Base-by-base conservation (phyloP, 148 eudicot genomes). In the Amaranthus cruentus region DNA sequence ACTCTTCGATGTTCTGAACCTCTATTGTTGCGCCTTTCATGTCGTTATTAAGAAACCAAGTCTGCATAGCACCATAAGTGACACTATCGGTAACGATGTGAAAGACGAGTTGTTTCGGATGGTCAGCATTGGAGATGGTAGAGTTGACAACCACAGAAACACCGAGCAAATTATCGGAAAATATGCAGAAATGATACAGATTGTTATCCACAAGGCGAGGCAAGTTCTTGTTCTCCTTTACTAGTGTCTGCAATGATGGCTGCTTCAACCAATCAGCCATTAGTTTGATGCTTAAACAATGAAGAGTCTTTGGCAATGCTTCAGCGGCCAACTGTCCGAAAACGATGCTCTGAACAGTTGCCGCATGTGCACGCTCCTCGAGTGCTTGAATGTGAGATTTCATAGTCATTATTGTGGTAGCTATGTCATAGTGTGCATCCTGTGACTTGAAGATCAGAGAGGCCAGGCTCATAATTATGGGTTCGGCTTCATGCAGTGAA, bases 341-440 rank as follows among this genome's bases (percentile, higher is more conserved):
- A 15, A 88, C 69, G 2, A 80, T 81, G 76, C 89, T 87, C 62
- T 90, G 96, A 80, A 87, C 84, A 5, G 87, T 83, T 10, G 92
- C 89, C 38, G 92, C 85, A 78, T 71, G 78, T 11, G 92, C 92
- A 73, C 89, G 90, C 69, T 87, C 92, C 81, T 90, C 96, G 42
- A 90, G 90, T 55, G 96, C 88, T 85, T 90, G 96, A 73, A 90
- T 90, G 81, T 85, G 88, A 50, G 90, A 85, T 74, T 87, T 88
- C 92, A 90, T 88, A 43, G 92, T 90, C 85, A 88, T 84, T 38
- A 90, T 82, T 70, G 96, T 88, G 73, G 96, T 90, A 49, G 92
- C 92, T 57, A 90, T 75, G 82, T 90, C 96, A 68, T 90, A 90
- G 79, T 90, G 96, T 59, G 88, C 86, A 81, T 88, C 90, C 67